Percentiles rank a stretch among this genome's conserved stretches.
Evolutionary conservation across 2,329 filamentous ascomycete genomes (phyloP).

Genomic region (Beauveria sp.): DNA sequence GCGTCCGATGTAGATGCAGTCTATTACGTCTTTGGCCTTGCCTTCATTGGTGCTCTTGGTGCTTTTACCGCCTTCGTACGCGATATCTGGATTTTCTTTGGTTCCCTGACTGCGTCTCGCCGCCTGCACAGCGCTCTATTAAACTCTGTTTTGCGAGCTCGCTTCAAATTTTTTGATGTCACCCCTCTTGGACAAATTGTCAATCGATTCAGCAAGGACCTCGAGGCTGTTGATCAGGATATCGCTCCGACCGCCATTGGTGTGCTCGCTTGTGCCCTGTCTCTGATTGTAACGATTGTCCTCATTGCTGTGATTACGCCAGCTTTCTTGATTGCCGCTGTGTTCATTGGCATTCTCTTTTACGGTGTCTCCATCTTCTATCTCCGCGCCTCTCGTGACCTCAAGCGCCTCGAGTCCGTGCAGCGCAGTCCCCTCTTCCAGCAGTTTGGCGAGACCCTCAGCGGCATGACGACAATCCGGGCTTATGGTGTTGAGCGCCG

Average conservation of each 20-base stretch:
- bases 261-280: constrained; percentile 56
- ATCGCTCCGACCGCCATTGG: constrained; percentile 85
- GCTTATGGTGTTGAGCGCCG: constrained; percentile 91
- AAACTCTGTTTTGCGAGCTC: constrained; percentile 71
- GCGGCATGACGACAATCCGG: constrained; percentile 91
- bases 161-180: constrained; percentile 96
- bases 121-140: constrained; percentile 76
- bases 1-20: constrained; percentile 61
- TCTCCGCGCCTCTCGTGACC: constrained; percentile 82
- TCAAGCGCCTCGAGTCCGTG: constrained; percentile 91
- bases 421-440: constrained; percentile 94
- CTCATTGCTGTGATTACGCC: constrained; percentile 87
- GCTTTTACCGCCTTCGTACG: constrained; percentile 74
- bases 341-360: constrained; percentile 80
- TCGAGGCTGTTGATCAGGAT: constrained; percentile 92
- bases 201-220: constrained; percentile 97
- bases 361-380: constrained; percentile 81
- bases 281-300: constrained; percentile 74
- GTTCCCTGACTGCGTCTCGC: constrained; percentile 80
- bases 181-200: constrained; percentile 94
- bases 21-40: constrained; percentile 82
- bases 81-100: constrained; percentile 85
- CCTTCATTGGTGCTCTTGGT: constrained; percentile 67
- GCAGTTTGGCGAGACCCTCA: constrained; percentile 93
- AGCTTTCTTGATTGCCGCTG: constrained; percentile 76